A percentile compares a stretch with the other conserved stretches of the same genome.
Evolutionary conservation across 2,329 filamentous ascomycete species (phyloP).

Genomic region (Rhynchosporium agropyri): DNA sequence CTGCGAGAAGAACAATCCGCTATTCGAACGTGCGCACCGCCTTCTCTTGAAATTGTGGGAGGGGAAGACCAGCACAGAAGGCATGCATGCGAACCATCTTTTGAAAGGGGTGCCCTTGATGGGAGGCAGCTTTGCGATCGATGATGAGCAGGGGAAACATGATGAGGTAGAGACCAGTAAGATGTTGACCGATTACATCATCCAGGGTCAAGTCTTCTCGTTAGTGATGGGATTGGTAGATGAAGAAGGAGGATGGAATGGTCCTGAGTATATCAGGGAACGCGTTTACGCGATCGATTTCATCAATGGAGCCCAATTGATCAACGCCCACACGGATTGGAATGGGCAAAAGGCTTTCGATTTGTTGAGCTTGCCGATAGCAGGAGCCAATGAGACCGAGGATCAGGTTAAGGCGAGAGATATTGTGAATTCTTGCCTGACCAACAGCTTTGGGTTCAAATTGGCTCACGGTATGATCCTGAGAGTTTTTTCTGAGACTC

Average conservation of each 20-base stretch:
- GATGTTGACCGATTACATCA: conserved; percentile 58
- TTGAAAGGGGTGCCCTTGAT: conserved; percentile 50
- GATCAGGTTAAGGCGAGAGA: conserved; percentile 53
- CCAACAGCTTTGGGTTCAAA: conserved; percentile 57
- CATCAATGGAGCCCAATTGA: conserved; percentile 54
- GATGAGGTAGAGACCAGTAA: conserved; percentile 46
- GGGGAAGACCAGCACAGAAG: conserved; percentile 53
- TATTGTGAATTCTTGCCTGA: conserved; percentile 55
- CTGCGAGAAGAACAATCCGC: conserved; percentile 46
- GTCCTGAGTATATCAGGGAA: conserved; percentile 52
- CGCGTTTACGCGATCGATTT: conserved; percentile 55
- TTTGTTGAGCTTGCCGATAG: conserved; percentile 50
- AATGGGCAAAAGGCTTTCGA: conserved; percentile 52
- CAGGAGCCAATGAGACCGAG: conserved; percentile 46
- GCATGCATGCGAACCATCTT: conserved; percentile 53
- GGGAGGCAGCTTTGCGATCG: conserved; percentile 34
- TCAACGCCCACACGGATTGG: conserved; percentile 56
- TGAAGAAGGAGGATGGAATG: conserved; percentile 54
- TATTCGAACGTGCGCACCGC: conserved; percentile 53
- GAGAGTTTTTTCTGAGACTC: conserved; percentile 51
- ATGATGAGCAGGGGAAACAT: conserved; percentile 42
- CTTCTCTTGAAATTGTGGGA: conserved; percentile 57
- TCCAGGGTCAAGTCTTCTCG: conserved; percentile 56
- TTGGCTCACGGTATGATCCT: conserved; percentile 57
- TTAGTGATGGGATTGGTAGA: conserved; percentile 57